Evolutionary conservation across 768 basidiomycete species (phyloP), one percentile per base, ranked within the genome.

Genomic region (Hericium alpestre): DNA sequence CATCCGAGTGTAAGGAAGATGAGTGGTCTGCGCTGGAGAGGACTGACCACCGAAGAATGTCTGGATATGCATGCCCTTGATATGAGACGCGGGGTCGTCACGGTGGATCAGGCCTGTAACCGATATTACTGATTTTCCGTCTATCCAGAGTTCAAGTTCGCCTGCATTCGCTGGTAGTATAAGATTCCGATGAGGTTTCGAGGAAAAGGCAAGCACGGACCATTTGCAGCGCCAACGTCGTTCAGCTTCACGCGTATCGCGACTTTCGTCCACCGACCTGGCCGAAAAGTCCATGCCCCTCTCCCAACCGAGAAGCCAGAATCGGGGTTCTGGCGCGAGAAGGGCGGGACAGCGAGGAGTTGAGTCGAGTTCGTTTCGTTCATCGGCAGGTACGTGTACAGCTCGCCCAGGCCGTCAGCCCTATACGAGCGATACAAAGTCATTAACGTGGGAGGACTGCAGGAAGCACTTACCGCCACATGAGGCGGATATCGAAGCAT

Each of bases 31-130:
- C 43, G 43, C n/a, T 16, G 20, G 22, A 32, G 57, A 25, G 9
- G 12, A 41, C 72, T 55, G 62, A 81, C 84, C 86, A 47, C 86
- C 87, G 59, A 90, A 90, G 73, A 89, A 90, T 0, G 87, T 88
- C 67, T 87, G 80, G 53, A 86, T 80, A 66, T 86, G 86, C 66
- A 84, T 79, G 8, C 87, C 87, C 56, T 80, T 81, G 55, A 90
- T 78, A 54, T 69, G 73, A 1, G 75, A 73, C 1, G 71, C 73
- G 7, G 64, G 61, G 1, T 64, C 50, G 23, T 66, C 62, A 11
- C 83, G 74, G 4, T 88, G 64, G 4, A 72, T 67, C 1, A 91
- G 66, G 0, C 79, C 78, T 1, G 65, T 63, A 1, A 78, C 72
- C n/a, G 61, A 64, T 8, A 89, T 79, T 3, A 82, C 82, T 1